phyloP scores from a whole-genome alignment of 2,329 filamentous ascomycete species.

The Westerdykella aurantiaca region DNA sequence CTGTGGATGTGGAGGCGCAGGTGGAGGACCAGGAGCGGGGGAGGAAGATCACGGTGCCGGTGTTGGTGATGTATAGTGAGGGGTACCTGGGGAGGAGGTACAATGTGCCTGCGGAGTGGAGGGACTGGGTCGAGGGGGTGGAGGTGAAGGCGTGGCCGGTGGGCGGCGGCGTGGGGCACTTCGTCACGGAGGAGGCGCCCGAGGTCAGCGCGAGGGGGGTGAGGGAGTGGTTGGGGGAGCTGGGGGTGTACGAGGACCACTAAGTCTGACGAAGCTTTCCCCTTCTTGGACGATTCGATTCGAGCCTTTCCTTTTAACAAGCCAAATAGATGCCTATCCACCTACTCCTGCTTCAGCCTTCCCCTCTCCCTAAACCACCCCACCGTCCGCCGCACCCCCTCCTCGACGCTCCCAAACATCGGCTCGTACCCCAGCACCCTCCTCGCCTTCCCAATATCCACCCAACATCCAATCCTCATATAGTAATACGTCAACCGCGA shows the following conservation, averaged over 20 bases:
- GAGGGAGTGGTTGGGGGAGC: constrained; percentile 19
- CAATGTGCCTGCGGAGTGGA: constrained; percentile 49
- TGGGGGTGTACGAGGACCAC: constrained; percentile 3
- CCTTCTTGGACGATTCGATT: no score
- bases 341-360: no score
- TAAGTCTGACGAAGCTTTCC: background rate
- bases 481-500: background rate
- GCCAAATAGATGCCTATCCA: no score
- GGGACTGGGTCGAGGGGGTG: constrained; percentile 40
- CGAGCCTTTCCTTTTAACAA: no score
- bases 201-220: constrained; percentile 43
- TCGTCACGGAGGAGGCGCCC: constrained; percentile 51
- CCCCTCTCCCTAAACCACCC: background rate
- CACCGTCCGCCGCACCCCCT: constrained; percentile 3
- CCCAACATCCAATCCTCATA: constrained; percentile 7
- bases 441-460: constrained; percentile 8
- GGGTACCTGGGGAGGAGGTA: constrained; percentile 47
- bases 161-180: constrained; percentile 50
- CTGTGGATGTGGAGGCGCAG: constrained; percentile 49
- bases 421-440: constrained; percentile 8
- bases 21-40: constrained; percentile 42
- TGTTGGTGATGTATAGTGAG: constrained; percentile 49
- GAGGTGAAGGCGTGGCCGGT: constrained; percentile 44
- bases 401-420: background rate
- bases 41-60: constrained; percentile 42